These are phyloP conservation scores for Eustoma russellianum DNA, from an alignment of 257 asterid genomes.

Conservation along the genomic window DNA sequence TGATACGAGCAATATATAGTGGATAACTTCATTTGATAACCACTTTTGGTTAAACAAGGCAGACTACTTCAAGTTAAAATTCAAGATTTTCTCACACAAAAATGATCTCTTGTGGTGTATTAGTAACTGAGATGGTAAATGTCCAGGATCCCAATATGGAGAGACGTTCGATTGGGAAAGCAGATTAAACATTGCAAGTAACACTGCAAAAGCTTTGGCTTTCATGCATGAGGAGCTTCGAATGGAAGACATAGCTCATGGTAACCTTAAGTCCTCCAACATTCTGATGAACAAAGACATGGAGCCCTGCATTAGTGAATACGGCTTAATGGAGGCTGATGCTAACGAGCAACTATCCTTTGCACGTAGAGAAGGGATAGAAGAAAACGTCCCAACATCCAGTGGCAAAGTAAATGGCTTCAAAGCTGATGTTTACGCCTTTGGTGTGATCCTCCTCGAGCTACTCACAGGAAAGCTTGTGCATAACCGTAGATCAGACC, in stretches of 20 bases:
- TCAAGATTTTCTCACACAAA: no score
- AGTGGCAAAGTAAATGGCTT: constrained; percentile 8
- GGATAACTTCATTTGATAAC: no score
- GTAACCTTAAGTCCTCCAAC: constrained; percentile 68
- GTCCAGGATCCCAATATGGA: constrained; percentile 39
- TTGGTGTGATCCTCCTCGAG: constrained; percentile 60
- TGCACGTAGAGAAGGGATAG: constrained; percentile 10
- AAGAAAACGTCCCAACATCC: neutral
- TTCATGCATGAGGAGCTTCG: constrained; percentile 49
- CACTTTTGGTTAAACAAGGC: no score
- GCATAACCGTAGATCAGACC: constrained; percentile 42
- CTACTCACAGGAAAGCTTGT: constrained; percentile 58
- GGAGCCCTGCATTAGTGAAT: constrained; percentile 63
- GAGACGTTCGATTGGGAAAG: constrained; percentile 42
- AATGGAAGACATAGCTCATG: constrained; percentile 48
- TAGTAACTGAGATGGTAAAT: no score
- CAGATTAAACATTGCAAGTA: constrained; percentile 43
- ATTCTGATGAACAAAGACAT: constrained; percentile 36
- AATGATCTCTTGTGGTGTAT: no score
- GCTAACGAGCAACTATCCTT: constrained; percentile 5
- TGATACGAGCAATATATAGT: no score
- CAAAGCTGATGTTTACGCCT: constrained; percentile 37
- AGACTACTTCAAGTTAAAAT: no score
- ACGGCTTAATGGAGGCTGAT: constrained; percentile 37
- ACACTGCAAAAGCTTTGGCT: constrained; percentile 41